Evolutionary conservation across 1,284 basidiomycete species (phyloP).

Genomic region (Ceratobasidium sp.): DNA sequence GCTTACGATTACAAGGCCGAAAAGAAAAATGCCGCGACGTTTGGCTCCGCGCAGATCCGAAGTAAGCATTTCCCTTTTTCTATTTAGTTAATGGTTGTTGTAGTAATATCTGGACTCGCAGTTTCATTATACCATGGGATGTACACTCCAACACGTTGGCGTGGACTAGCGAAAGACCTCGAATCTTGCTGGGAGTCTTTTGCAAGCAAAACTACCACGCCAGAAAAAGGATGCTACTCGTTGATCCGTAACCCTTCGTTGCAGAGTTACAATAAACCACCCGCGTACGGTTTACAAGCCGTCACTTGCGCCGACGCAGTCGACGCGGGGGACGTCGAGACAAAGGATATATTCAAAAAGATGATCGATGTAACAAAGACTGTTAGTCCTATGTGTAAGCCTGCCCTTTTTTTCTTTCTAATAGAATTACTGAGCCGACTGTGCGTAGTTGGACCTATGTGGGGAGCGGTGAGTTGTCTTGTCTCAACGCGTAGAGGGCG

Average conservation of each 20-base stretch:
- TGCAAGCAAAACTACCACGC: no score
- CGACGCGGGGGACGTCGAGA: conserved; percentile 20
- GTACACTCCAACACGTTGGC: neutral
- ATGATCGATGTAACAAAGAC: neutral
- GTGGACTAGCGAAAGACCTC: neutral
- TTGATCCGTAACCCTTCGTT: neutral
- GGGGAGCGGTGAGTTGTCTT: neutral
- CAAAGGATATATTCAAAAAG: conserved; percentile 5
- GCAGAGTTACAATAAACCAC: neutral
- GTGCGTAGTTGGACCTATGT: neutral
- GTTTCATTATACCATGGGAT: neutral
- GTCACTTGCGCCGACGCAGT: conserved; percentile 43
- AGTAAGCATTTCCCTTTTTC: neutral
- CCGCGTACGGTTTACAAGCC: neutral
- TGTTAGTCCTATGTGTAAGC: conserved; percentile 9
- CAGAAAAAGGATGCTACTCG: no score
- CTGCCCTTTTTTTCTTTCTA: neutral
- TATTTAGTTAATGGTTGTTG: neutral
- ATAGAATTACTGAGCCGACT: neutral
- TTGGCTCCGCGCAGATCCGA: neutral
- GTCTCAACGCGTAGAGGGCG: neutral
- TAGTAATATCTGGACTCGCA: neutral
- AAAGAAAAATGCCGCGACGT: no score
- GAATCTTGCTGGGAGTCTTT: neutral
- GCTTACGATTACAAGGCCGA: no score